These are phyloP conservation scores for Cardamine resedifolia DNA, from an alignment of 345 rosid genomes.

Conservation along the genomic window DNA sequence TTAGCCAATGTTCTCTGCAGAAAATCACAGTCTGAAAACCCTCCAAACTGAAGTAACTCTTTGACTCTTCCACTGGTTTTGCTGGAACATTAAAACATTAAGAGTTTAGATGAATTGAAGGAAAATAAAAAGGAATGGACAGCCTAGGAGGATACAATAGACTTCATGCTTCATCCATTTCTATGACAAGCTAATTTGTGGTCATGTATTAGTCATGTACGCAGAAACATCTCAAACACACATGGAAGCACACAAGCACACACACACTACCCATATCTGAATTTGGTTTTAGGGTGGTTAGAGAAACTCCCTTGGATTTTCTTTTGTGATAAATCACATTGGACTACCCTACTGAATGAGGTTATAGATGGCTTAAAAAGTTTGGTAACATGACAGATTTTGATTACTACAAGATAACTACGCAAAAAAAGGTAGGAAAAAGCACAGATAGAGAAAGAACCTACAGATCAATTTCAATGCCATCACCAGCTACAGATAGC, in stretches of 20 bases:
- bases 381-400: background rate
- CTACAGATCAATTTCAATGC: slow-evolving; percentile 71
- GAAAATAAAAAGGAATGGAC: background rate
- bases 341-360: slow-evolving; percentile 1
- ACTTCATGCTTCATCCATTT: slow-evolving; percentile 9
- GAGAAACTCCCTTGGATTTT: background rate
- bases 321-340: background rate
- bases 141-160: background rate
- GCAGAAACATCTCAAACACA: slow-evolving; percentile 1
- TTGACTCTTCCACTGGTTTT: slow-evolving; percentile 68
- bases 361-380: background rate
- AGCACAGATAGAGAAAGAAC: slow-evolving; percentile 36
- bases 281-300: background rate
- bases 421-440: background rate
- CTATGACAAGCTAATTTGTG: background rate
- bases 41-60: slow-evolving; percentile 60
- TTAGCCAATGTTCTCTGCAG: slow-evolving; percentile 65
- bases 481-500: slow-evolving; percentile 54
- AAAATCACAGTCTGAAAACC: slow-evolving; percentile 54
- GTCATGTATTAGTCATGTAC: background rate
- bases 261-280: slow-evolving; percentile 5
- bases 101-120: background rate
- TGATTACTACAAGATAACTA: slow-evolving; percentile 8
- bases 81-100: slow-evolving; percentile 39
- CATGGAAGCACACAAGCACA: background rate